phyloP scores from a whole-genome alignment of 345 rosid species.

The Eucalyptus globulus region DNA sequence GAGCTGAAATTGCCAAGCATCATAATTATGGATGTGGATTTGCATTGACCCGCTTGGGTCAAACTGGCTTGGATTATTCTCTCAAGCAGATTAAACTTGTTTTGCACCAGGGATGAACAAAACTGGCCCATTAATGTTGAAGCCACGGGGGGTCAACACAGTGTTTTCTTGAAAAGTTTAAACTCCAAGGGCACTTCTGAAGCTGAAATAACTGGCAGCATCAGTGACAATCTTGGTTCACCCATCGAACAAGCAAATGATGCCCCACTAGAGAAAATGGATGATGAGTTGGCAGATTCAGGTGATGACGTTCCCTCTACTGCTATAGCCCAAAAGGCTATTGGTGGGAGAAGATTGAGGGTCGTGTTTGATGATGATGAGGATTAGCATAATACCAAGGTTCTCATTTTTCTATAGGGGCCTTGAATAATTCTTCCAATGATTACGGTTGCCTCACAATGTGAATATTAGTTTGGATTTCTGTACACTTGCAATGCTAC shows the following conservation, averaged over 20 bases:
- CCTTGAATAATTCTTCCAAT: neutral
- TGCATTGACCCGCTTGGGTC: neutral
- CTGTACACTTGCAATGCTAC: neutral
- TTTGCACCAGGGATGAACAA: constrained; percentile 15
- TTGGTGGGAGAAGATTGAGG: constrained; percentile 41
- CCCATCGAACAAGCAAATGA: neutral
- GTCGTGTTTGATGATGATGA: constrained; percentile 66
- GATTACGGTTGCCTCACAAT: neutral
- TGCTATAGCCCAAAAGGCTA: constrained; percentile 5
- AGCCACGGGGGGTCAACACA: neutral
- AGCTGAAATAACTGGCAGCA: constrained; percentile 1
- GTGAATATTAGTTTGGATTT: neutral
- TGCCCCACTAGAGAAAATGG: constrained; percentile 4
- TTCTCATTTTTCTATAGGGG: neutral
- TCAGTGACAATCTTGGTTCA: neutral
- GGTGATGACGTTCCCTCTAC: constrained; percentile 11
- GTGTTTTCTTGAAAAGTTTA: neutral
- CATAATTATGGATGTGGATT: neutral
- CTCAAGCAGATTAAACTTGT: neutral
- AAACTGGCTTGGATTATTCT: neutral
- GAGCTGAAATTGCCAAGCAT: neutral
- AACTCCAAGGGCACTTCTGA: constrained; percentile 7
- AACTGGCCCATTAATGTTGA: neutral
- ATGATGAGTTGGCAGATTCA: constrained; percentile 34
- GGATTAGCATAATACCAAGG: neutral